A percentile compares a stretch with the other conserved stretches of the same genome.
phyloP scores from a whole-genome alignment of 345 rosid genomes.

The Murraya paniculata region DNA sequence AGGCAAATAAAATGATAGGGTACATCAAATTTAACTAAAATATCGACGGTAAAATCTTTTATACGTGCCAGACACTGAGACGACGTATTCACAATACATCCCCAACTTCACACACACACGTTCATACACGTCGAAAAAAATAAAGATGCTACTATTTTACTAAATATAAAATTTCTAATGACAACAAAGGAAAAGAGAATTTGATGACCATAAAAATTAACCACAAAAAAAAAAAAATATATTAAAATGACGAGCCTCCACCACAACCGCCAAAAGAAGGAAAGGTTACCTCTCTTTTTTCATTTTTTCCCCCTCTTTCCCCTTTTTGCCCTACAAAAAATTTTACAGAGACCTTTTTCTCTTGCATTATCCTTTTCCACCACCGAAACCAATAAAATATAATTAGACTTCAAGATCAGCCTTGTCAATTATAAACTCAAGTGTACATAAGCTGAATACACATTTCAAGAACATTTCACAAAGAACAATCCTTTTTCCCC shows the following conservation, averaged over 20 bases:
- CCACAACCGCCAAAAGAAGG: constrained; percentile 7
- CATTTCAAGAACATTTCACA: constrained; percentile 23
- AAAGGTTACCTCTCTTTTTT: background rate
- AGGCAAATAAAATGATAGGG: background rate
- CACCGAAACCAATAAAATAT: constrained; percentile 29
- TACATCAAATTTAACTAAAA: background rate
- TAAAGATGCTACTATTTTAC: constrained; percentile 12
- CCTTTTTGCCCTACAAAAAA: constrained; percentile 13
- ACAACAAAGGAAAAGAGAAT: background rate
- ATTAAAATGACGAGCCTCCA: constrained; percentile 8
- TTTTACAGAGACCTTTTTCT: background rate
- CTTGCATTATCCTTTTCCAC: constrained; percentile 4
- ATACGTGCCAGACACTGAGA: no score
- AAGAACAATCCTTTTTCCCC: constrained; percentile 2
- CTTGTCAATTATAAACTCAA: constrained; percentile 33
- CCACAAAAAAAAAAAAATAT: background rate
- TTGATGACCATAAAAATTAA: background rate
- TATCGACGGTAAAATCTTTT: constrained; percentile 18
- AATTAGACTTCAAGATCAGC: constrained; percentile 25
- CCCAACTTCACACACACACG: constrained; percentile 29
- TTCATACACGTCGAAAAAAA: background rate
- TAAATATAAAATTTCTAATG: background rate
- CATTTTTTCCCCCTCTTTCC: background rate
- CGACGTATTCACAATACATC: constrained; percentile 13
- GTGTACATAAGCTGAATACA: constrained; percentile 24